These are phyloP conservation scores for Rhizopus sp. DNA, from an alignment of 371 early-diverging fungal genomes.

Conservation along the genomic window DNA sequence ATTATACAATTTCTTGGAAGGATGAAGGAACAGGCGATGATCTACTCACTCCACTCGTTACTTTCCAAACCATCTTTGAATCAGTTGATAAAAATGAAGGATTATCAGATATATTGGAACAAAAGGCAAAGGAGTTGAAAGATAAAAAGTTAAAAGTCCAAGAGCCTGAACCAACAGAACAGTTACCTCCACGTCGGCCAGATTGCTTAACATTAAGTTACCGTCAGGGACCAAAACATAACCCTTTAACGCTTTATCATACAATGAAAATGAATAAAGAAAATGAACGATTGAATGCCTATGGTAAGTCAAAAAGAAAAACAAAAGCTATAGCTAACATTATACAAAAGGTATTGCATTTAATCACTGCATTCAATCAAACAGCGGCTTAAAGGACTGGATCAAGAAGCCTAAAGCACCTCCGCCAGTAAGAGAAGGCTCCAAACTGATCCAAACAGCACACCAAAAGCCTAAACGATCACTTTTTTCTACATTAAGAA, in stretches of 20 bases:
- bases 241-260: constrained; percentile 47
- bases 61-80: constrained; percentile 44
- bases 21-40: constrained; percentile 47
- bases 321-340: neutral
- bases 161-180: constrained; percentile 8
- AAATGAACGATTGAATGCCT: constrained; percentile 35
- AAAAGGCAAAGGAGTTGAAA: constrained; percentile 33
- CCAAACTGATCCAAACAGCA: constrained; percentile 10
- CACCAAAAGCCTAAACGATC: constrained; percentile 18
- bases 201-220: constrained; percentile 42
- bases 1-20: constrained; percentile 49
- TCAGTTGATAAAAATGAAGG: constrained; percentile 37
- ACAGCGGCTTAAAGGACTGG: constrained; percentile 47
- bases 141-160: constrained; percentile 15
- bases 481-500: constrained; percentile 4
- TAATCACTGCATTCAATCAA: constrained; percentile 40
- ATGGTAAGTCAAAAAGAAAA: constrained; percentile 29
- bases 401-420: constrained; percentile 25
- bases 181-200: constrained; percentile 20
- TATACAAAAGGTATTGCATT: constrained; percentile 34
- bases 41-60: constrained; percentile 34
- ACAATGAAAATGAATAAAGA: constrained; percentile 47
- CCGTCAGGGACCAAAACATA: constrained; percentile 41
- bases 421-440: constrained; percentile 16
- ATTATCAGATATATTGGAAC: constrained; percentile 42